These are phyloP conservation scores for Collybia sp. DNA, from an alignment of 768 basidiomycete species.

Conservation along the genomic window DNA sequence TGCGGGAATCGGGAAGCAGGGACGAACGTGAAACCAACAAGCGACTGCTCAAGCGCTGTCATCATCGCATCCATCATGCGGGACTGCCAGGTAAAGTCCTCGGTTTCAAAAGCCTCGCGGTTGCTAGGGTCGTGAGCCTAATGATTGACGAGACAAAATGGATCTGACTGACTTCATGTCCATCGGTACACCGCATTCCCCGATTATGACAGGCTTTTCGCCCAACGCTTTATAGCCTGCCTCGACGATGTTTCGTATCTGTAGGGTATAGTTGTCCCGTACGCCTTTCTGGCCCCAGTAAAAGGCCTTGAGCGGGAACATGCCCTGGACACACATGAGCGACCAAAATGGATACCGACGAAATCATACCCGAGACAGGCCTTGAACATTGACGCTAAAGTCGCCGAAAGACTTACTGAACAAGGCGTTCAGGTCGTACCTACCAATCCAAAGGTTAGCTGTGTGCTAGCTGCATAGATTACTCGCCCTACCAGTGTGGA, in stretches of 20 bases:
- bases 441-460: constrained; percentile 17
- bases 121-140: constrained; percentile 35
- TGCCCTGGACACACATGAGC: constrained; percentile 52
- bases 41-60: constrained; percentile 69
- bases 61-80: constrained; percentile 96
- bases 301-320: constrained; percentile 75
- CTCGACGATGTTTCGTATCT: constrained; percentile 76
- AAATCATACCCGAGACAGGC: constrained; percentile 68
- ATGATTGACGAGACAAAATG: background rate
- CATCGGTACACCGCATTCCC: constrained; percentile 95
- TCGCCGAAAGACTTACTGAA: constrained; percentile 82
- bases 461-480: background rate
- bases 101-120: constrained; percentile 64
- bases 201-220: constrained; percentile 80
- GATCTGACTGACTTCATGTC: constrained; percentile 79
- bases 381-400: constrained; percentile 92
- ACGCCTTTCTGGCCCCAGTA: constrained; percentile 87
- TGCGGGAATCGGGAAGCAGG: background rate
- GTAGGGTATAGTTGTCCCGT: constrained; percentile 76
- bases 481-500: constrained; percentile 28
- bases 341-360: background rate
- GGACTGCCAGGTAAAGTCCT: constrained; percentile 77
- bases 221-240: constrained; percentile 66
- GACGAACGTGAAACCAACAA: constrained; percentile 84
- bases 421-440: constrained; percentile 90